Percentiles rank a stretch among this genome's conserved stretches.
phyloP scores from a whole-genome alignment of 805 yeast genomes.

The Ogataea philodendri region DNA sequence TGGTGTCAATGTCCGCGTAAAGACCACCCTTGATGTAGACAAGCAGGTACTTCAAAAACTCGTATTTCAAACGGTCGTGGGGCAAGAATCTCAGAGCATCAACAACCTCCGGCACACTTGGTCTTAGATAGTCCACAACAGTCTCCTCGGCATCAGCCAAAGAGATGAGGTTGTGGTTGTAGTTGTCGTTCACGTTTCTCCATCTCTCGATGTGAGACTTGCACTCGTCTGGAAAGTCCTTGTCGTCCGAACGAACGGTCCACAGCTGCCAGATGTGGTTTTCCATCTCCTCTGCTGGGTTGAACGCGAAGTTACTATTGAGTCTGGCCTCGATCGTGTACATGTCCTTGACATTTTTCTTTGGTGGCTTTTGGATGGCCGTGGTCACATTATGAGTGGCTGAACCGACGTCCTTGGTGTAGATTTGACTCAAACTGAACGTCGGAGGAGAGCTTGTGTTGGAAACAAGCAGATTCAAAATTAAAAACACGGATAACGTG shows the following conservation, averaged over 20 bases:
- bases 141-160: constrained; percentile 31
- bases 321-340: constrained; percentile 32
- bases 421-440: constrained; percentile 19
- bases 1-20: constrained; percentile 61
- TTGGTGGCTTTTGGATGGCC: constrained; percentile 20
- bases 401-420: constrained; percentile 22
- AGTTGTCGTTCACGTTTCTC: constrained; percentile 32
- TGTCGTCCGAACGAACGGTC: constrained; percentile 29
- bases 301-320: constrained; percentile 31
- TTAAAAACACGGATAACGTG: constrained; percentile 21
- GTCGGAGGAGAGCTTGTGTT: constrained; percentile 14
- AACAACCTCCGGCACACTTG: constrained; percentile 48
- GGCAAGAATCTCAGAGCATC: constrained; percentile 51
- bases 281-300: constrained; percentile 27
- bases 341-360: constrained; percentile 30
- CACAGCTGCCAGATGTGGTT: constrained; percentile 33
- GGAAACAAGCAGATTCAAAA: constrained; percentile 22
- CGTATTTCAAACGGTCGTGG: constrained; percentile 47
- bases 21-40: constrained; percentile 57
- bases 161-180: constrained; percentile 31
- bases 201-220: constrained; percentile 34
- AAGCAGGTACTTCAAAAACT: constrained; percentile 53
- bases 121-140: constrained; percentile 28
- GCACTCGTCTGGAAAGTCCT: constrained; percentile 32
- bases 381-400: constrained; percentile 15